Evolutionary conservation across 108 stramenopile species (phyloP), one percentile per base, ranked within the genome.

Genomic region (Cyclostephanos invisitatus): DNA sequence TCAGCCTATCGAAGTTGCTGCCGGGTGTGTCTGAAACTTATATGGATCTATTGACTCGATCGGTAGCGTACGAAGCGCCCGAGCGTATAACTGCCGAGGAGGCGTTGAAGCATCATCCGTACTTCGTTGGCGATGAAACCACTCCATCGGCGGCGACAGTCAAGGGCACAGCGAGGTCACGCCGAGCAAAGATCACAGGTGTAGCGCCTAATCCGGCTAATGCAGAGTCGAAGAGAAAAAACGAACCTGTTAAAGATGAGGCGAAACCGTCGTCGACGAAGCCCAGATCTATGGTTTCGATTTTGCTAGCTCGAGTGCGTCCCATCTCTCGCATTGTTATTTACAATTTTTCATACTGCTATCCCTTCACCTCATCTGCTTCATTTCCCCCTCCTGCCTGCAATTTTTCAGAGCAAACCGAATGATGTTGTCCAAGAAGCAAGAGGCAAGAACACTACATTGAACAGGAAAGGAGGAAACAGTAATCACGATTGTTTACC

Each of bases 1-100:
- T 86, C 55, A 91, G 91, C 8, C 81, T 94, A 3, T 71, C 81
- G 55, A 88, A 88, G 65, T 70, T 92, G 36, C 59, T 94, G 32
- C 90, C 91, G 6, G 88, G 87, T 73, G 88, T 84, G 0, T 50
- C 85, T 24, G 11, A 72, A 17, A 80, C 83, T 29, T 85, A 77
- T 56, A 62, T 91, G 28, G 88, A 92, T 53, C 81, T 94, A 7
- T 71, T 94, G 69, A 78, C 71, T 2, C 83, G 86, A 62, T 61
- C 89, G 44, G 67, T 92, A 18, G 62, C 72, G 21, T 91, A 93
- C 64, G 91, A 93, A 65, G 81, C 84, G 65, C 62, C 87, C 36
- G 86, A 92, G 27, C 86, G 93, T 15, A 91, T 91, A 42, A 86
- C 87, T 8, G 87, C 93, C 2, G 58, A 85, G 9, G 65, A 85